Base-by-base conservation (phyloP, 1,139 yeast species). In the Blastobotrys indianensis region DNA sequence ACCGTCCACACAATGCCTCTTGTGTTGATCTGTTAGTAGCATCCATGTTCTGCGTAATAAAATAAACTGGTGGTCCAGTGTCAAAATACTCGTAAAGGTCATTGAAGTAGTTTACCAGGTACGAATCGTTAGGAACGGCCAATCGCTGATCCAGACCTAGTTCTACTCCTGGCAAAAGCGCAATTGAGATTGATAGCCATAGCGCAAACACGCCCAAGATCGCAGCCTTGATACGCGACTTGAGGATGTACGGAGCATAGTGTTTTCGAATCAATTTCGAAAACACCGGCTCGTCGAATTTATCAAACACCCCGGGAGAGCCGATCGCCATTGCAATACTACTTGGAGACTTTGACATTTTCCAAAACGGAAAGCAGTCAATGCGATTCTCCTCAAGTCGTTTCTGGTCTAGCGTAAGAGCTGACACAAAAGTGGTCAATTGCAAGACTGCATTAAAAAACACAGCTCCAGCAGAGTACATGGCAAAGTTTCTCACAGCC, bases 11-110 rank as follows among this genome's bases (percentile, higher is more conserved):
- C 0, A 90, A 58, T 47, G 77, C 73, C 56, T 82, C 82, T 62
- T 92, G 98, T 41, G 73, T 74, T 0, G 55, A 64, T 45, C 86
- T 67, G 9, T 64, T 51, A 0, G 94, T 85, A 2, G 84, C 70
- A 57, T 86, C 82, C 44, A 79, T 62, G 48, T 76, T 79, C 47
- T 77, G 76, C 16, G 86, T 78, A 30, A 92, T 90, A 63, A 87
- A 84, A 59, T 85, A 92, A 1, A 86, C 75, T 0, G 98, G 98
- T 0, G 98, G 96, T 0, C 97, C 98, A 2, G 85, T 84, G 52
- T 84, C 82, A 50, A 92, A 71, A 59, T 81, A 84, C 2, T 73
- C 65, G 59, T 83, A 85, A 11, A 88, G 72, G 43, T 92, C 88
- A 52, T 82, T 70, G 66, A 85, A 92, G 62, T 92, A 92, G 45